Base-by-base conservation (phyloP, 2,329 filamentous ascomycete genomes). In the Tympanopsis confertula region DNA sequence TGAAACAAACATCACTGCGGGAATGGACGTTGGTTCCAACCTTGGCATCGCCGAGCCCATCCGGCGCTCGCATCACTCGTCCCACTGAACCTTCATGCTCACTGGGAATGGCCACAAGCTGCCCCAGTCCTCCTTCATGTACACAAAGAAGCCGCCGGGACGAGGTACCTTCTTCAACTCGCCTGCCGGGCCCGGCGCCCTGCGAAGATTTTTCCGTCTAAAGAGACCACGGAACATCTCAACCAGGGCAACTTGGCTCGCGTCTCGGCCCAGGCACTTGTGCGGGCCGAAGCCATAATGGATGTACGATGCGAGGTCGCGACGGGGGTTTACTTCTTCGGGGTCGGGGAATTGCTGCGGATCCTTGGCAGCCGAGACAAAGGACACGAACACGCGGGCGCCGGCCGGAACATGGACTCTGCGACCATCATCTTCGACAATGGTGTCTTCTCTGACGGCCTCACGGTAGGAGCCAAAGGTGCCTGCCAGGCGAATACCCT, bases 201-300 rank as follows among this genome's bases (percentile, higher is more conserved):
- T 60, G 5, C 65, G 61, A 2, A 69, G 54, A 28, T 62, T 46
- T 46, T 63, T 64, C 38, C 69, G 55, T 13, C 57, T 55, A 1
- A 63, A 64, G 0, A 50, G 50, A 3, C 66, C 53, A 47, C 60
- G 64, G 22, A 69, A 46, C 18, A 69, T 53, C 0, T 60, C 61
- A 1, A 50, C 52, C 4, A 69, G 48, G 33, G 61, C 65, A 0
- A 59, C 50, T 12, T 61, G 51, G 0, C 61, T 56, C 1, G 68
- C 44, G 3, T 66, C 55, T 24, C 56, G 54, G 28, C 57, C 61
- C 2, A 68, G 20, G 40, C 67, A 71, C 19, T 63, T 56, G 47
- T 71, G 66, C 20, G 62, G 58, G 0, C 65, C 65, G 38, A 59
- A 60, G 45, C 63, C 63, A 41, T 62, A 69, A 15, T 64, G 53